Conservation (phyloP, 2,329 filamentous ascomycete species). For the Pseudocercospora vitis region DNA sequence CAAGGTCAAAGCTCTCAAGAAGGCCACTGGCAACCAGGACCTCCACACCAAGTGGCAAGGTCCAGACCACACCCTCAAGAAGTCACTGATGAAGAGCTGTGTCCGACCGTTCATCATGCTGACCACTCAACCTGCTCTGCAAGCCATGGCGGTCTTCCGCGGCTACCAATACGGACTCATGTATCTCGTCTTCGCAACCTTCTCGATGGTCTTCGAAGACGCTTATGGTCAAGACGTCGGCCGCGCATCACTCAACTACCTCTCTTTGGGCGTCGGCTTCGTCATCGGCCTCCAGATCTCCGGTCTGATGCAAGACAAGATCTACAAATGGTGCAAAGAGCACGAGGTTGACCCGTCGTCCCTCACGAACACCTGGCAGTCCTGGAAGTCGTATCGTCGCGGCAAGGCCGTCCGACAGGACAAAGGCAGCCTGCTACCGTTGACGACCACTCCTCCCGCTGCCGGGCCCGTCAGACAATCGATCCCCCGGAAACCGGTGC, state of each 20-base stretch:
- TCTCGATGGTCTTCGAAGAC: conserved; percentile 27
- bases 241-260: conserved; percentile 29
- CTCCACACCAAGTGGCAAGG: conserved; percentile 30
- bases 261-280: conserved; percentile 49
- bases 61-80: conserved; percentile 28
- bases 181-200: conserved; percentile 32
- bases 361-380: conserved; percentile 15
- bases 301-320: conserved; percentile 26
- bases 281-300: conserved; percentile 45
- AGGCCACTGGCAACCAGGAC: conserved; percentile 33
- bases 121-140: conserved; percentile 28
- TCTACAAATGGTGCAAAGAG: conserved; percentile 27
- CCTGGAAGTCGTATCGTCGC: conserved; percentile 16
- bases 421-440: conserved; percentile 15
- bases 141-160: conserved; percentile 29
- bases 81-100: conserved; percentile 28
- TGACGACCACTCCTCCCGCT: not conserved
- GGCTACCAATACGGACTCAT: conserved; percentile 31
- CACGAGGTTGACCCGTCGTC: conserved; percentile 26
- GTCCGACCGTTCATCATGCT: conserved; percentile 33
- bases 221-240: conserved; percentile 29
- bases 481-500: conserved; percentile 20
- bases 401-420: conserved; percentile 9
- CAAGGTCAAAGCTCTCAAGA: conserved; percentile 55
- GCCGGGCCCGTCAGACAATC: not conserved